Evolutionary conservation across 345 rosid genomes (phyloP).

Genomic region (Populus nigra): DNA sequence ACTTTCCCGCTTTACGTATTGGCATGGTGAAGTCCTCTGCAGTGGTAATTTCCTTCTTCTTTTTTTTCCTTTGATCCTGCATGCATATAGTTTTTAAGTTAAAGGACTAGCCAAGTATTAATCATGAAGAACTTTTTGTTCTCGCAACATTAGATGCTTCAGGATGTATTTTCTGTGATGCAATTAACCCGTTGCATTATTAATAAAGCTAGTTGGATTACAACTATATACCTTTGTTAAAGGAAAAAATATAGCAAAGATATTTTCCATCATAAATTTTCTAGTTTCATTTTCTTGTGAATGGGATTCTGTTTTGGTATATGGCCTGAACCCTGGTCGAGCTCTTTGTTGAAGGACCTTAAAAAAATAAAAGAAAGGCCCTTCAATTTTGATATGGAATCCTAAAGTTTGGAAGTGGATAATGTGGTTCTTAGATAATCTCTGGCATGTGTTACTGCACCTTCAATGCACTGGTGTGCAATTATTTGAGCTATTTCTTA

Average conservation of each 20-base stretch:
- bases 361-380: not conserved
- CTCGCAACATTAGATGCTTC: slow-evolving; percentile 1
- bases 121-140: not conserved
- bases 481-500: not conserved
- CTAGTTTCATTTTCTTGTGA: not conserved
- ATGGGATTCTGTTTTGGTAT: not conserved
- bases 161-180: not conserved
- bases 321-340: not conserved
- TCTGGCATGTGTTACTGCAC: not conserved
- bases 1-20: slow-evolving; percentile 74
- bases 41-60: slow-evolving; percentile 50
- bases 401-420: not conserved
- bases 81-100: not conserved
- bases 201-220: not conserved
- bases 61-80: not conserved
- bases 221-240: not conserved
- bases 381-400: not conserved
- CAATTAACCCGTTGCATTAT: not conserved
- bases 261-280: too few relatives aligned
- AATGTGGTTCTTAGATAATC: not conserved
- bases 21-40: slow-evolving; percentile 62
- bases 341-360: not conserved
- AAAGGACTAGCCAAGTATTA: not conserved
- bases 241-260: not conserved
- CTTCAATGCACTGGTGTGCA: not conserved